phyloP scores from a whole-genome alignment of 768 basidiomycete species.

The Collybia sordida region DNA sequence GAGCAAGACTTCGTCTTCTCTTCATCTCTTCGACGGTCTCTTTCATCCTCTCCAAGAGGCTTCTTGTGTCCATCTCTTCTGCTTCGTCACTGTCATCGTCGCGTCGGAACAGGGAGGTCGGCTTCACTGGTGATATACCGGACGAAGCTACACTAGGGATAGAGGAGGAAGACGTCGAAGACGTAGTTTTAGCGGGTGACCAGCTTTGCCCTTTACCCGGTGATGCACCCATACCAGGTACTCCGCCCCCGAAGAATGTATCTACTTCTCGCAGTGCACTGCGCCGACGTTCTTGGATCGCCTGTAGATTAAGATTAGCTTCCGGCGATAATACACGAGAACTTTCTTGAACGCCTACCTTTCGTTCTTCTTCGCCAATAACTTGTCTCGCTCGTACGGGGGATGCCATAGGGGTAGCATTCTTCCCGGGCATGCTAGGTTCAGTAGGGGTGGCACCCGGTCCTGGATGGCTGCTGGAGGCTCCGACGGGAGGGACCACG shows the following conservation, averaged over 20 bases:
- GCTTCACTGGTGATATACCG: constrained; percentile 3
- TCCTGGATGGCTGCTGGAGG: constrained; percentile 6
- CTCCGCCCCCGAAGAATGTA: constrained; percentile 51
- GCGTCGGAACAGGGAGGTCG: constrained; percentile 13
- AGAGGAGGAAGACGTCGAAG: constrained; percentile 2
- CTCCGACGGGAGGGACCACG: constrained; percentile 33
- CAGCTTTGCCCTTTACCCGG: constrained; percentile 1
- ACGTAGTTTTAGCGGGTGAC: constrained; percentile 19
- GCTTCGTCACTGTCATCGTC: constrained; percentile 26
- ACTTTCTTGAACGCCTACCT: constrained; percentile 21
- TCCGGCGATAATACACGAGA: no score
- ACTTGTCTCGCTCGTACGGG: constrained; percentile 14
- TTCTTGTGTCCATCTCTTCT: constrained; percentile 37
- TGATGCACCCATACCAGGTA: constrained; percentile 46
- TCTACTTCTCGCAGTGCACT: constrained; percentile 52
- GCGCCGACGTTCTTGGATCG: constrained; percentile 61
- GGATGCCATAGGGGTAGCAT: constrained; percentile 10
- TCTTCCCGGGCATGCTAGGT: constrained; percentile 1
- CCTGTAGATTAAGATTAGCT: constrained; percentile 27
- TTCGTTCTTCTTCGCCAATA: constrained; percentile 47
- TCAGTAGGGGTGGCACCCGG: neutral
- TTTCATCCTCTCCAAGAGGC: constrained; percentile 47
- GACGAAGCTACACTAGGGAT: neutral
- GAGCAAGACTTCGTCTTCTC: constrained; percentile 37
- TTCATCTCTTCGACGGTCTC: constrained; percentile 49